These are phyloP conservation scores for Trichoderma virens DNA, from an alignment of 495 filamentous ascomycete genomes.

Conservation along the genomic window DNA sequence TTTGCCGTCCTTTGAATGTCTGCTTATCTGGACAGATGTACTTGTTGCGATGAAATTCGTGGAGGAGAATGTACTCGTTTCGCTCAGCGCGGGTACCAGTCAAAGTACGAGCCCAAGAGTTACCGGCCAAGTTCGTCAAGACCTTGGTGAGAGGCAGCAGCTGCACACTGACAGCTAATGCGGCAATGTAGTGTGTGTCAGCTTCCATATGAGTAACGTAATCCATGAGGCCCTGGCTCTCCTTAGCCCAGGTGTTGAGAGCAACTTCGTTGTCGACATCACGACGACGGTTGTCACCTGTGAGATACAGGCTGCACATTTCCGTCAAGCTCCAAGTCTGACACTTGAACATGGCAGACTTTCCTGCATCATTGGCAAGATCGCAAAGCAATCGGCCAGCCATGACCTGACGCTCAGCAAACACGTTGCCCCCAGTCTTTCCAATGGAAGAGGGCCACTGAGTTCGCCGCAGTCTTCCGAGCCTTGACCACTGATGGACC, in stretches of 20 bases:
- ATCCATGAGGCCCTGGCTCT: slow-evolving; percentile 81
- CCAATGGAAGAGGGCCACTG: slow-evolving; percentile 87
- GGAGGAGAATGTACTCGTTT: slow-evolving; percentile 97
- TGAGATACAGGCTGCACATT: slow-evolving; percentile 86
- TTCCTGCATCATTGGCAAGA: slow-evolving; percentile 92
- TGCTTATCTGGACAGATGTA: slow-evolving; percentile 96
- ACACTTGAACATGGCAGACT: slow-evolving; percentile 94
- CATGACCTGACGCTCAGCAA: slow-evolving; percentile 82
- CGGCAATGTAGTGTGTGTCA: slow-evolving; percentile 93
- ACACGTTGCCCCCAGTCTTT: slow-evolving; percentile 78
- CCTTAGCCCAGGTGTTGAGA: slow-evolving; percentile 78
- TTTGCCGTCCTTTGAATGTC: slow-evolving; percentile 58
- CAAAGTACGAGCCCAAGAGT: slow-evolving; percentile 94
- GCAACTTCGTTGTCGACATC: slow-evolving; percentile 84
- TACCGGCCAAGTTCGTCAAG: slow-evolving; percentile 91
- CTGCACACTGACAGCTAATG: slow-evolving; percentile 77
- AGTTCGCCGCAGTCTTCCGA: slow-evolving; percentile 74
- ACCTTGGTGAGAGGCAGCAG: slow-evolving; percentile 92
- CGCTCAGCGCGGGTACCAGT: slow-evolving; percentile 93
- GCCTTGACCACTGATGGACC: slow-evolving; percentile 84
- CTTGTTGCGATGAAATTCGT: slow-evolving; percentile 92
- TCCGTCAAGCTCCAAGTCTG: slow-evolving; percentile 96
- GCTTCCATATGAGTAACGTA: slow-evolving; percentile 87
- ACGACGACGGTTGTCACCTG: slow-evolving; percentile 55
- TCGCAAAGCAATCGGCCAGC: slow-evolving; percentile 88